Percentiles rank a stretch among this genome's conserved stretches.
These are phyloP conservation scores for Xerocomus spinulosus DNA, from an alignment of 768 basidiomycete genomes.

Conservation along the genomic window DNA sequence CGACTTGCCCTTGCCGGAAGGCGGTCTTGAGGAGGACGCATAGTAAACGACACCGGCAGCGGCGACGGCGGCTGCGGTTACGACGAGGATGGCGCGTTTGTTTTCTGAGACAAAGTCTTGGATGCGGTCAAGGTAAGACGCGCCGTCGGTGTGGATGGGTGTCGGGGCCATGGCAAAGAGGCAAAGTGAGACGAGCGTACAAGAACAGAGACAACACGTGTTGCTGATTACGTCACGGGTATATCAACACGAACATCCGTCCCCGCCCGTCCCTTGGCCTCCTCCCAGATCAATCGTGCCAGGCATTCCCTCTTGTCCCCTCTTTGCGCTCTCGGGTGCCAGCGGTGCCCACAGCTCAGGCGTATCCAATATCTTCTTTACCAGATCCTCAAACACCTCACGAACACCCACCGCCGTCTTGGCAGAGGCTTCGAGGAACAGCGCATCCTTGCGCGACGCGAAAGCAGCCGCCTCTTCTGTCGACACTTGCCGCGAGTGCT, in stretches of 20 bases:
- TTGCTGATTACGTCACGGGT: slow-evolving; percentile 22
- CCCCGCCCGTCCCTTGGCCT: slow-evolving; percentile 10
- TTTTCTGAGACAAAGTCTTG: slow-evolving; percentile 71
- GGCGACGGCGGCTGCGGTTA: slow-evolving; percentile 64
- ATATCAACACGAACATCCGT: slow-evolving; percentile 32
- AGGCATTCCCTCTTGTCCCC: slow-evolving; percentile 33
- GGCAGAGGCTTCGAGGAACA: slow-evolving; percentile 91
- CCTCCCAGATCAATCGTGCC: slow-evolving; percentile 37
- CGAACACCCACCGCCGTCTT: slow-evolving; percentile 85
- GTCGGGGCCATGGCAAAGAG: slow-evolving; percentile 20
- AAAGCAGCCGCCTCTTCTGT: slow-evolving; percentile 75
- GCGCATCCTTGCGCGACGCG: slow-evolving; percentile 72
- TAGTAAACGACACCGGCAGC: slow-evolving; percentile 76
- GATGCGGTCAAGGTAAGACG: slow-evolving; percentile 54
- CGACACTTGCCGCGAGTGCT: slow-evolving; percentile 85
- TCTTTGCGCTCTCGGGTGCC: slow-evolving; percentile 15
- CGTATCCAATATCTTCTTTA: slow-evolving; percentile 76
- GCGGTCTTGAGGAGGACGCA: slow-evolving; percentile 40
- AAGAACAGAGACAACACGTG: slow-evolving; percentile 6
- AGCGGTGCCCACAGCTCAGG: slow-evolving; percentile 69
- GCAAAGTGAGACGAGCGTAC: not conserved
- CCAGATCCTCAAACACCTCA: slow-evolving; percentile 73
- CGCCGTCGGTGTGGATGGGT: not conserved
- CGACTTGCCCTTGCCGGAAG: slow-evolving; percentile 43
- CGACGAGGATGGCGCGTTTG: slow-evolving; percentile 68